phyloP scores from a whole-genome alignment of 169 alveolate species.

The Babesia gibsoni region DNA sequence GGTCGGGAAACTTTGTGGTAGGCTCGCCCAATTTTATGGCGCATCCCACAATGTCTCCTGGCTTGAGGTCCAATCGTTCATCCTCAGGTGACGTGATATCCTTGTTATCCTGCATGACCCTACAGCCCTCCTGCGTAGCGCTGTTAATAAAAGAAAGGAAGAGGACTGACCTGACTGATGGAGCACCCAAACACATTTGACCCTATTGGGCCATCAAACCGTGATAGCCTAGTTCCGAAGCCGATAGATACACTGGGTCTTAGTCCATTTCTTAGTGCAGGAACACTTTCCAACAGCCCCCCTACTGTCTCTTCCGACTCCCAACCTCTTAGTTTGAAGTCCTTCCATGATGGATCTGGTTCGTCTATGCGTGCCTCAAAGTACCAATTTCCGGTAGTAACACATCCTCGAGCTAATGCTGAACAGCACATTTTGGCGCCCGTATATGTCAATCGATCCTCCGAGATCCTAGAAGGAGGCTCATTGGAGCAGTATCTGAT shows the following conservation, averaged over 20 bases:
- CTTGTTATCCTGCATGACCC: not conserved
- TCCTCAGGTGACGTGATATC: slow-evolving; percentile 7
- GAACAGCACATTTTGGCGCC: slow-evolving; percentile 50
- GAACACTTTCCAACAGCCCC: slow-evolving; percentile 3
- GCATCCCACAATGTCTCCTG: slow-evolving; percentile 69
- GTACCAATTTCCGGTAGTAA: slow-evolving; percentile 46
- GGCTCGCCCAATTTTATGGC: slow-evolving; percentile 56
- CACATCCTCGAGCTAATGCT: slow-evolving; percentile 50
- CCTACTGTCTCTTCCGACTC: slow-evolving; percentile 27
- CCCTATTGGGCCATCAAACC: slow-evolving; percentile 67
- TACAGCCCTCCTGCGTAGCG: slow-evolving; percentile 3
- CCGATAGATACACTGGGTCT: slow-evolving; percentile 67
- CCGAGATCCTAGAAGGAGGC: slow-evolving; percentile 34
- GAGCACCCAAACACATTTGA: slow-evolving; percentile 65
- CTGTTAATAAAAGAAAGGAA: not conserved
- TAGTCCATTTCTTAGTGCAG: not conserved
- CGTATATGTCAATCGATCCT: slow-evolving; percentile 42
- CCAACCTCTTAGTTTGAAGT: slow-evolving; percentile 54
- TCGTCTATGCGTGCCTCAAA: slow-evolving; percentile 34
- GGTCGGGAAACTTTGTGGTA: slow-evolving; percentile 68
- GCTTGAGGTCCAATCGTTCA: not conserved
- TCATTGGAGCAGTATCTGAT: slow-evolving; percentile 29
- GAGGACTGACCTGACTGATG: slow-evolving; percentile 52
- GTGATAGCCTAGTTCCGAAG: slow-evolving; percentile 61
- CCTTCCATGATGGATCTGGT: slow-evolving; percentile 19